Base-by-base conservation (phyloP, 768 basidiomycete genomes). In the Tulasnella sp. region DNA sequence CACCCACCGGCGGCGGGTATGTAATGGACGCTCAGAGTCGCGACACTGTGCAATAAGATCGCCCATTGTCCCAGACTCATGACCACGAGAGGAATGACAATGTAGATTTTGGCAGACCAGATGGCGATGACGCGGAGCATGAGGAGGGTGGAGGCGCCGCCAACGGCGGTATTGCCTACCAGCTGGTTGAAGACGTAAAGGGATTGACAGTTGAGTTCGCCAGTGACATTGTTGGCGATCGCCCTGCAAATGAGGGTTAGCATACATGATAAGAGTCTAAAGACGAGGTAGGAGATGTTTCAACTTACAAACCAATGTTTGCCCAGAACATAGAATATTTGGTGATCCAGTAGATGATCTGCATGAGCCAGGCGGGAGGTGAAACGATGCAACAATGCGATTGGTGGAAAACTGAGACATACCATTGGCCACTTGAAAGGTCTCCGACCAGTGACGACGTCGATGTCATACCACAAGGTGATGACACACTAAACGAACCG, bases 41-140 rank as follows among this genome's bases (percentile, higher is more conserved):
- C 38, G 31, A 59, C 43, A 15, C 57, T 46, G 30, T 59, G 57
- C 12, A 59, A 21, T 15, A 59, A 15, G 57, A 59, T 59, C 12
- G 24, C 61, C 61, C 61, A 62, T 30, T 62, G 84, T 1, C 84
- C 84, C 12, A 84, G 70, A 48, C 82, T 80, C 50, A 85, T 65
- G 29, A 79, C 17, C 5, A 81, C 66, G 8, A 86, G 70, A 3
- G 73, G 59, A 2, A 71, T 69, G 41, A 82, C 70, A 61, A 85
- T 72, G 64, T 74, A 80, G 62, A 72, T 71, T 51, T 78, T 78
- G 52, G 80, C 76, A 4, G 76, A 77, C 82, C 82, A 85, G 30
- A 85, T 76, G n/a, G 83, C 84, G 70, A 85, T 79, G 1, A 77
- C 76, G 62, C 2, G 49, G 8, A 51, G 50, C 63, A 64, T 64